Percentiles rank a stretch among this genome's conserved stretches.
phyloP scores from a whole-genome alignment of 2,329 filamentous ascomycete species.

The Aureobasidium sp. region DNA sequence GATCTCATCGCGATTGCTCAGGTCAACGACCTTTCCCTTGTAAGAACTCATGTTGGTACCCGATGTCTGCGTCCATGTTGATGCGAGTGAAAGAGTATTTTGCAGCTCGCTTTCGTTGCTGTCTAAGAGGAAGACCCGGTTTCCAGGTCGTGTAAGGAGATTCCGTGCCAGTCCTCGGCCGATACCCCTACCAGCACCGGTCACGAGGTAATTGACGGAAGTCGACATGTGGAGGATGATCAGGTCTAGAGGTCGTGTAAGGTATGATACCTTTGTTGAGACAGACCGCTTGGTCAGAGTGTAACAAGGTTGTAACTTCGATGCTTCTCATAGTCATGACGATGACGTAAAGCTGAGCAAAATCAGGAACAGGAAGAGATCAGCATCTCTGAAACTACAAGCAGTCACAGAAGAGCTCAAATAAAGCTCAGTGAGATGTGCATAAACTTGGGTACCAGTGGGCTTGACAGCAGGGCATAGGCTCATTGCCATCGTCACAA shows the following conservation, averaged over 20 bases:
- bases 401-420: no score
- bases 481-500: background rate
- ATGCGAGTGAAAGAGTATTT: conserved; percentile 29
- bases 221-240: background rate
- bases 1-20: conserved; percentile 29
- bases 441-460: no score
- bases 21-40: conserved; percentile 20
- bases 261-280: background rate
- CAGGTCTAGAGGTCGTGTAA: background rate
- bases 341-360: background rate
- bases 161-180: conserved; percentile 33
- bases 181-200: conserved; percentile 33
- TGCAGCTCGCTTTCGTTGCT: conserved; percentile 33
- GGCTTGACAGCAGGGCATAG: no score
- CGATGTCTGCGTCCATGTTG: conserved; percentile 13
- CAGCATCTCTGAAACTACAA: no score
- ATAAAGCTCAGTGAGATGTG: no score
- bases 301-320: background rate
- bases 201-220: conserved; percentile 36
- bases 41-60: background rate
- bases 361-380: background rate
- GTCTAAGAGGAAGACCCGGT: conserved; percentile 38
- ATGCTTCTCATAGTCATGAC: background rate
- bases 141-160: conserved; percentile 28
- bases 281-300: background rate